These are phyloP conservation scores for Raphanus raphanistrum DNA, from an alignment of 345 rosid species.

Conservation along the genomic window DNA sequence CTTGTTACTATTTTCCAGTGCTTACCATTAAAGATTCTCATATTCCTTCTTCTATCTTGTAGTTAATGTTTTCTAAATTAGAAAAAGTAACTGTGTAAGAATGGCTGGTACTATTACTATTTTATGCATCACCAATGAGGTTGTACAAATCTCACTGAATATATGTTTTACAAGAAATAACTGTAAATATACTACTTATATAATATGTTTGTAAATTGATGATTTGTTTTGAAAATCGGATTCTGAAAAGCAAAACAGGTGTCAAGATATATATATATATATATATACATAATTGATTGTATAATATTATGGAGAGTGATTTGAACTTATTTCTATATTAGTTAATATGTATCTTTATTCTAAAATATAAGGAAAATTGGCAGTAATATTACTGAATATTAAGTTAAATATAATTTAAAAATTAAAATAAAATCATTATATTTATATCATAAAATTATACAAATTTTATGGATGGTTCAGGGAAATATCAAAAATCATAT, in stretches of 20 bases:
- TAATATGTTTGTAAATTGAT: neutral
- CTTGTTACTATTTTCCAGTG: constrained; percentile 8
- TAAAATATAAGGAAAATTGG: too few relatives aligned
- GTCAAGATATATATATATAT: neutral
- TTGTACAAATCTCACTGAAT: neutral
- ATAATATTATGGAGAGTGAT: neutral
- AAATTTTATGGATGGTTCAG: too few relatives aligned
- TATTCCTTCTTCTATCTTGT: constrained; percentile 16
- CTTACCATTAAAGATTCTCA: constrained; percentile 24
- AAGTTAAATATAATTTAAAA: too few relatives aligned
- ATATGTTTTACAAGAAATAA: neutral
- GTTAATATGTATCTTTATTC: too few relatives aligned
- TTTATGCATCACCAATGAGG: constrained; percentile 11
- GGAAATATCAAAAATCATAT: too few relatives aligned
- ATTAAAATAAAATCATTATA: too few relatives aligned
- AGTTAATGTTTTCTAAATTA: neutral
- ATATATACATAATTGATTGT: neutral
- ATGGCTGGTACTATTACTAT: constrained; percentile 1
- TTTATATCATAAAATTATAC: too few relatives aligned
- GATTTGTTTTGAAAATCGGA: neutral
- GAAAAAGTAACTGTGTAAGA: neutral
- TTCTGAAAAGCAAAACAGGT: neutral
- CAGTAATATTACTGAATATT: too few relatives aligned
- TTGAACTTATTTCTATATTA: neutral
- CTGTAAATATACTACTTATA: neutral